Evolutionary conservation across 176 grass and related monocot genomes (phyloP), one percentile per base, ranked within the genome.

Genomic region (Dactylis glomerata): DNA sequence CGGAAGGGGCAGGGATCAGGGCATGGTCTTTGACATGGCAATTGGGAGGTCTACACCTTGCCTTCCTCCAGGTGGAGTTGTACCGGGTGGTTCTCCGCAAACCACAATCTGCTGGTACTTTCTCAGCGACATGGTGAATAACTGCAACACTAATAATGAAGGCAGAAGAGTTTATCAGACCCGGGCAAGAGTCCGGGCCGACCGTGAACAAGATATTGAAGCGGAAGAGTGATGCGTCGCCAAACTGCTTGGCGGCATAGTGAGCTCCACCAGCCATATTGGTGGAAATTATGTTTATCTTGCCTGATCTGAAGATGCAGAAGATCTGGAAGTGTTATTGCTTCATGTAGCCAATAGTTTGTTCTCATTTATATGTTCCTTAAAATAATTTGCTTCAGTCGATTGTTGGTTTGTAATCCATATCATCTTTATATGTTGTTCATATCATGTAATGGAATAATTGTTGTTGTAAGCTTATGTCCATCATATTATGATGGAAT

Each of bases 11-110:
- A 87, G 88, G 37, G 84, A 87, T 82, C 88, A 87, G 23, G 88
- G 88, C 36, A 90, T 90, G 89, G 89, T 90, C 4, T 90, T 90
- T 20, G 89, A 90, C 84, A 90, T 90, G 89, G 68, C 73, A 26
- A 83, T 80, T 1, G 84, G 80, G 75, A 90, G 84, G 58, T 90
- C 89, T 17, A 41, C 68, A 3, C 80, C 68, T 1, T 90, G 89
- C 80, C 81, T 61, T 79, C 68, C 84, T 31, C 30, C 17, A 3
- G 56, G 56, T 50, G 68, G 84, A 1, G 47, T 52, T 27, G 11
- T 75, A 42, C 74, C 58, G 1, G 75, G 89, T 5, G 47, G n/a
- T n/a, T n/a, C 86, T 75, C 58, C 31, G 0, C 75, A 83, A n/a
- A 90, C 57, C 68, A 83, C 89, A 8, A 87, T 90, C 47, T 90